These are phyloP conservation scores for Coemansia sp. DNA, from an alignment of 192 early-diverging fungal species.

Conservation along the genomic window DNA sequence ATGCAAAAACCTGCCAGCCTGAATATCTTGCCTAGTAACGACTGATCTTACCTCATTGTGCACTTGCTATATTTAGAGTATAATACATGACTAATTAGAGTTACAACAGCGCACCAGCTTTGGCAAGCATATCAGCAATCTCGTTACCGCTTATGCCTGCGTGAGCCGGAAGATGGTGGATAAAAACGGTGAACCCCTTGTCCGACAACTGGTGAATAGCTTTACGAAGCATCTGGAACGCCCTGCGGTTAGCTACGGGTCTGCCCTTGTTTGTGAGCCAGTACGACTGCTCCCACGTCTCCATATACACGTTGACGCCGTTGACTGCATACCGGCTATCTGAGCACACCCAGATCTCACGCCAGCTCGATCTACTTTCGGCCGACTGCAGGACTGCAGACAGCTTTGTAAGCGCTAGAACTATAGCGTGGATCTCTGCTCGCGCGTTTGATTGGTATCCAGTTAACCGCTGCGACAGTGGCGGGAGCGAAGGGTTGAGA, in stretches of 20 bases:
- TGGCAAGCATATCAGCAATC: conserved; percentile 44
- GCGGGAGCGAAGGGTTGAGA: conserved; percentile 14
- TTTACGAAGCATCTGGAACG: conserved; percentile 18
- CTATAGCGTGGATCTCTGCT: conserved; percentile 35
- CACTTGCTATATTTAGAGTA: not conserved
- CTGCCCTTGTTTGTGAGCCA: conserved; percentile 42
- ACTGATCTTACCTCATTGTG: not conserved
- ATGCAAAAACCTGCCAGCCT: not conserved
- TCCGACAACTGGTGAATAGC: conserved; percentile 9
- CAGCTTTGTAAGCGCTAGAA: conserved; percentile 18
- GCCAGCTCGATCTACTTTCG: not conserved
- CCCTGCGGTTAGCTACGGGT: conserved; percentile 41
- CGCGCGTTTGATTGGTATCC: conserved; percentile 41
- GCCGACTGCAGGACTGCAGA: not conserved
- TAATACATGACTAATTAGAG: not conserved
- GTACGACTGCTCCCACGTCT: conserved; percentile 28
- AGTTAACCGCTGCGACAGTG: conserved; percentile 20
- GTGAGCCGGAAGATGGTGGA: conserved; percentile 45
- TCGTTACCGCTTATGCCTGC: conserved; percentile 43
- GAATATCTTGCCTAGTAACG: not conserved
- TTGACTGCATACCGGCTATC: conserved; percentile 50
- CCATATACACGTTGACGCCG: conserved; percentile 36
- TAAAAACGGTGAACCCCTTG: conserved; percentile 30
- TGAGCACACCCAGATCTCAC: conserved; percentile 46
- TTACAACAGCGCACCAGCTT: conserved; percentile 40